phyloP scores from a whole-genome alignment of 805 yeast species.

The Yarrowia sp. region DNA sequence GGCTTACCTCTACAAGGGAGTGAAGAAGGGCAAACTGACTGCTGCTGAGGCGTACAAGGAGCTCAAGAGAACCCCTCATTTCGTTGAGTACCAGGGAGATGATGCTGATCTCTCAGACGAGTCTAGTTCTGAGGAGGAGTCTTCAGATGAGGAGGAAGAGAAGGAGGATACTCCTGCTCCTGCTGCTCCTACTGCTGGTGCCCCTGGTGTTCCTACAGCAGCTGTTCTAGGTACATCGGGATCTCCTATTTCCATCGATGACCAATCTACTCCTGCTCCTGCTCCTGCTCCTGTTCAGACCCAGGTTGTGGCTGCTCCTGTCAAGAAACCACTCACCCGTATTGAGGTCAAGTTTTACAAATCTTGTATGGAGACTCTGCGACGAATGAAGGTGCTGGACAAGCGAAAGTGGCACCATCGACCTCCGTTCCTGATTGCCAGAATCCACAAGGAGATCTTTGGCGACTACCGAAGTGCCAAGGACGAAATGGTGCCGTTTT shows the following conservation, averaged over 20 bases:
- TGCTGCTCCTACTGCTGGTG: neutral
- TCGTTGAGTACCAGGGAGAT: constrained; percentile 32
- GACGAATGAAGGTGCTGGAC: constrained; percentile 54
- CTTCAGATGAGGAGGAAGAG: neutral
- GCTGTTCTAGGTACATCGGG: neutral
- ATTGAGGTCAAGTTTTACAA: constrained; percentile 33
- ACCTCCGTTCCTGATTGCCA: constrained; percentile 71
- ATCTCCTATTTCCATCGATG: neutral
- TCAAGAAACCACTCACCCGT: neutral
- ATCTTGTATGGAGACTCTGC: constrained; percentile 48
- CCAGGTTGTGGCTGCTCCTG: neutral
- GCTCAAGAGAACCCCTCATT: constrained; percentile 43
- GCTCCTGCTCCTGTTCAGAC: neutral
- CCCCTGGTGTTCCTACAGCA: neutral
- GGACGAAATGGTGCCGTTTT: constrained; percentile 59
- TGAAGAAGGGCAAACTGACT: constrained; percentile 41
- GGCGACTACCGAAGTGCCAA: constrained; percentile 54
- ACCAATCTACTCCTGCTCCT: neutral
- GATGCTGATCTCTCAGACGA: constrained; percentile 3
- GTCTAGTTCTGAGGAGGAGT: neutral
- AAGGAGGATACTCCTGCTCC: neutral
- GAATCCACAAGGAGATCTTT: constrained; percentile 55
- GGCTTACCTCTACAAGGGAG: constrained; percentile 57
- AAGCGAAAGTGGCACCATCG: constrained; percentile 91
- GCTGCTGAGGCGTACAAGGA: constrained; percentile 43